These are phyloP conservation scores for Fusarium sp. DNA, from an alignment of 2,329 filamentous ascomycete species.

Conservation along the genomic window DNA sequence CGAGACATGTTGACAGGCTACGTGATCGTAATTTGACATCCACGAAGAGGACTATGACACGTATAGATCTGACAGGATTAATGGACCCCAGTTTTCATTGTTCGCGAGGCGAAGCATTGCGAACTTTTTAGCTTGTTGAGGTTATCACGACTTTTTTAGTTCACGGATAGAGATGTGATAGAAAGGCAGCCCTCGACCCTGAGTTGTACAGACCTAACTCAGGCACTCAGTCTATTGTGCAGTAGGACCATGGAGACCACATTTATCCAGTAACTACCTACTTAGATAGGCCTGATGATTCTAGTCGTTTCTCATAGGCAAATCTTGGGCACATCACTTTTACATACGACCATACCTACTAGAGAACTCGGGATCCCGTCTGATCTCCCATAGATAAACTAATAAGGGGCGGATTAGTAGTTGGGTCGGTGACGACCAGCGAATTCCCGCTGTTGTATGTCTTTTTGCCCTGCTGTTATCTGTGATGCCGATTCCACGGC, in stretches of 20 bases:
- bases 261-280: not conserved
- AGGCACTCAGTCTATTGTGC: too few relatives aligned
- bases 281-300: not conserved
- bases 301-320: not conserved
- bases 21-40: not conserved
- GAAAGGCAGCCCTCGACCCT: not conserved
- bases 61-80: not conserved
- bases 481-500: not conserved
- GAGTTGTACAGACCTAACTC: not conserved
- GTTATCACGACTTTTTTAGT: not conserved
- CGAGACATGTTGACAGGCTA: not conserved
- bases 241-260: not conserved
- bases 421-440: not conserved
- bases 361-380: slow-evolving; percentile 8
- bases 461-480: not conserved
- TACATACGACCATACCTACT: slow-evolving; percentile 6
- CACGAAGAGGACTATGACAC: not conserved
- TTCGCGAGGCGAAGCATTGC: not conserved
- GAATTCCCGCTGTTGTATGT: slow-evolving; percentile 8
- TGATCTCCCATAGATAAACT: slow-evolving; percentile 1
- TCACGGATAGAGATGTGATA: not conserved
- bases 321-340: not conserved
- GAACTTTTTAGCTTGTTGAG: not conserved
- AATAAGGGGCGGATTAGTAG: slow-evolving; percentile 9
- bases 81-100: not conserved